phyloP scores from a whole-genome alignment of 1,284 basidiomycete species.

The Peniophora sp. region DNA sequence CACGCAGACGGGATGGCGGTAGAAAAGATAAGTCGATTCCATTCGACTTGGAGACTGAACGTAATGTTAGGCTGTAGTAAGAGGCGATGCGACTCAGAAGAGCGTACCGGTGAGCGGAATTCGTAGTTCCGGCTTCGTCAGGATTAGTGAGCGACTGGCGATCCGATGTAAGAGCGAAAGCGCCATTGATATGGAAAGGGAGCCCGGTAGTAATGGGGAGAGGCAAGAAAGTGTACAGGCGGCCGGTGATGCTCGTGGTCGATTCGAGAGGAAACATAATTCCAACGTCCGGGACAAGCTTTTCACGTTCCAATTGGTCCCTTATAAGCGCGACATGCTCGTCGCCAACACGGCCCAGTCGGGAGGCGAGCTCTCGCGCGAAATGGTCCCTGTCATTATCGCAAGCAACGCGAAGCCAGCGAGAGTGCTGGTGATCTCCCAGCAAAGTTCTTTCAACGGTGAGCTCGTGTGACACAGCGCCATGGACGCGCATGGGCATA shows the following conservation, averaged over 20 bases:
- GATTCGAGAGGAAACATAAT: conserved; percentile 25
- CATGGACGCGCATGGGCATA: no score
- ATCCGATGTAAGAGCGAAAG: conserved; percentile 39
- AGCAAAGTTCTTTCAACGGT: no score
- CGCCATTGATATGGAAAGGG: conserved; percentile 35
- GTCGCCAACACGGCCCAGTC: conserved; percentile 13
- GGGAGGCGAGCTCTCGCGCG: conserved; percentile 14
- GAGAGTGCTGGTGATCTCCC: no score
- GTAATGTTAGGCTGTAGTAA: background rate
- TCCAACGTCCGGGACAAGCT: conserved; percentile 28
- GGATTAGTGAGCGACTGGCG: conserved; percentile 37
- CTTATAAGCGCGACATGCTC: no score
- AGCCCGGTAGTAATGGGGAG: conserved; percentile 38
- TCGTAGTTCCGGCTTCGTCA: conserved; percentile 29
- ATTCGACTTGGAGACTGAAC: background rate
- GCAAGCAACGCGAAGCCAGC: no score
- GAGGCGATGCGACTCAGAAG: conserved; percentile 8
- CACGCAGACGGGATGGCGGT: conserved; percentile 27
- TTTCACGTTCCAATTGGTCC: conserved; percentile 23
- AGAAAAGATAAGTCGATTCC: conserved; percentile 21
- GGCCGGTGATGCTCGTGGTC: background rate
- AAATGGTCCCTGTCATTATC: conserved; percentile 13
- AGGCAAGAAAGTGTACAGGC: conserved; percentile 39
- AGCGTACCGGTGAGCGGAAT: conserved; percentile 33
- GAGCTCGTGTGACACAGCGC: no score